Evolutionary conservation across 2,329 filamentous ascomycete genomes (phyloP).

Genomic region (Verticillium tricorpus): DNA sequence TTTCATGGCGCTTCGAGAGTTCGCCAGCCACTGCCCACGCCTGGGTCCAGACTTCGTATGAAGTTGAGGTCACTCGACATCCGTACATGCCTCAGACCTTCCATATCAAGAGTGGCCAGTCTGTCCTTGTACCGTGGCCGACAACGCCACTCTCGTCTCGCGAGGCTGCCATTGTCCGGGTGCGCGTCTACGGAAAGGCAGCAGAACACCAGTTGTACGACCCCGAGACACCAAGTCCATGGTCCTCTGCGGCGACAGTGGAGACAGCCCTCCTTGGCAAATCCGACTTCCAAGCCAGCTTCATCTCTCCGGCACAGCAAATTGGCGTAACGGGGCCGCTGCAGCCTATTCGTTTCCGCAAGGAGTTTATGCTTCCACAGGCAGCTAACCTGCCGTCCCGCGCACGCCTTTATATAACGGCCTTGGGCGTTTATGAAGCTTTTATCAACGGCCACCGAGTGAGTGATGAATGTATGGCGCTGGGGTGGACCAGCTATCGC

Average conservation of each 20-base stretch:
- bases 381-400: conserved; percentile 31
- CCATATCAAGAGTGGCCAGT: not conserved
- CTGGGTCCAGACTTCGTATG: conserved; percentile 6
- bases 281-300: not conserved
- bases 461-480: conserved; percentile 35
- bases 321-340: conserved; percentile 36
- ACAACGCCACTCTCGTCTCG: conserved; percentile 1
- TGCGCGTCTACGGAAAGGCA: conserved; percentile 2
- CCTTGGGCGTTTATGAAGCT: conserved; percentile 37
- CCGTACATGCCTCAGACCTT: not conserved
- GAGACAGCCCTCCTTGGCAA: conserved; percentile 8
- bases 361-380: conserved; percentile 34
- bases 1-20: conserved; percentile 8
- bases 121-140: conserved; percentile 8
- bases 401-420: conserved; percentile 42
- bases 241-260: conserved; percentile 32
- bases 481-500: conserved; percentile 48
- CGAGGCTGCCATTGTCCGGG: conserved; percentile 5
- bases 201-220: conserved; percentile 26
- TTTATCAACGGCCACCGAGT: conserved; percentile 40
- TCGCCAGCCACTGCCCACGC: not conserved
- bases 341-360: conserved; percentile 27
- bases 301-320: conserved; percentile 12
- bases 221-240: conserved; percentile 35
- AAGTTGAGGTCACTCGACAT: not conserved